Percentiles rank a stretch among this genome's conserved stretches.
These are phyloP conservation scores for Nakaseomyces kungkrabaensis DNA, from an alignment of 1,139 yeast species.

Conservation along the genomic window DNA sequence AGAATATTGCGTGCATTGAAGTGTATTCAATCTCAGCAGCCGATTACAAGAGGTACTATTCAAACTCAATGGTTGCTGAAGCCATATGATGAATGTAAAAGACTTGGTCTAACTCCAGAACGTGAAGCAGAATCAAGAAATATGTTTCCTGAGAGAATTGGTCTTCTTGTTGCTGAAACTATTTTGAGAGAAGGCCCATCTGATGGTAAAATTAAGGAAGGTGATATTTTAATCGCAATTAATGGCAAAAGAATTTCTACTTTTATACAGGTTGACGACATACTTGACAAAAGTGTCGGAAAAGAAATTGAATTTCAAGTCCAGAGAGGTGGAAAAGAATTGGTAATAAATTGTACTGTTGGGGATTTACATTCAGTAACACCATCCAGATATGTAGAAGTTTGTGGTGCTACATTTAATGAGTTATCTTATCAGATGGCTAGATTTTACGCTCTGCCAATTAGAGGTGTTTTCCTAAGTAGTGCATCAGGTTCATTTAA, in stretches of 20 bases:
- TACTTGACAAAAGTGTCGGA: conserved; percentile 65
- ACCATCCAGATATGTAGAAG: conserved; percentile 71
- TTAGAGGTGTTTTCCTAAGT: conserved; percentile 70
- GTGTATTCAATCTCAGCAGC: conserved; percentile 50
- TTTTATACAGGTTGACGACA: conserved; percentile 75
- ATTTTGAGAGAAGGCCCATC: conserved; percentile 86
- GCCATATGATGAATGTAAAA: conserved; percentile 84
- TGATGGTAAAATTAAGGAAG: conserved; percentile 63
- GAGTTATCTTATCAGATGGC: conserved; percentile 84
- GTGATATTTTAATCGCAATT: conserved; percentile 72
- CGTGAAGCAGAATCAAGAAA: conserved; percentile 64
- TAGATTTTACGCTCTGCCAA: conserved; percentile 72
- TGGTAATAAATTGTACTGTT: conserved; percentile 43
- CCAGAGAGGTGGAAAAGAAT: conserved; percentile 65
- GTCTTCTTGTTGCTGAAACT: conserved; percentile 75
- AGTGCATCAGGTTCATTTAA: conserved; percentile 74
- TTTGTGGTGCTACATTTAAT: conserved; percentile 81
- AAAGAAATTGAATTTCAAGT: conserved; percentile 46
- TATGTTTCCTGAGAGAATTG: conserved; percentile 65
- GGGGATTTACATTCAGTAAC: conserved; percentile 76
- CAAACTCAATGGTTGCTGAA: conserved; percentile 84
- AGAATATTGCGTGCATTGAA: conserved; percentile 73
- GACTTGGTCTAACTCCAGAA: conserved; percentile 71
- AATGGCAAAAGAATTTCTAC: conserved; percentile 58
- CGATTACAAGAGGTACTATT: conserved; percentile 74